These are phyloP conservation scores for Jasminum sambac DNA, from an alignment of 257 asterid genomes.

Conservation along the genomic window DNA sequence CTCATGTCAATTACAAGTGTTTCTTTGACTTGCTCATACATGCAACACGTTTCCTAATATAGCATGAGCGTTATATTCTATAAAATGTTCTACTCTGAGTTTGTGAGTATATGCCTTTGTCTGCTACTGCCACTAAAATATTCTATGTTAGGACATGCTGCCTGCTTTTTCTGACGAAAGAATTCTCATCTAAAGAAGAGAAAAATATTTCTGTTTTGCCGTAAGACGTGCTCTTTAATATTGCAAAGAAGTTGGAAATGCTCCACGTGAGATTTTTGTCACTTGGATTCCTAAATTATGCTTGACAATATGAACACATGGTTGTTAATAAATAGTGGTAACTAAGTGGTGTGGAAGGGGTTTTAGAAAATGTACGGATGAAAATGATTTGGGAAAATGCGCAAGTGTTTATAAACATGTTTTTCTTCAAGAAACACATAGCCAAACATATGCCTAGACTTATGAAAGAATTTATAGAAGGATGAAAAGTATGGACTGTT, in stretches of 20 bases:
- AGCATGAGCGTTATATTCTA: background rate
- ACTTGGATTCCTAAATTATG: background rate
- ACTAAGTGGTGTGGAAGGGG: too few relatives aligned
- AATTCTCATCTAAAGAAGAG: background rate
- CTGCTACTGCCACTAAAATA: constrained; percentile 1
- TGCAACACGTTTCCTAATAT: background rate
- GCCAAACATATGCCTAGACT: too few relatives aligned
- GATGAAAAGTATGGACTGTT: constrained; percentile 7
- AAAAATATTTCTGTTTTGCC: background rate
- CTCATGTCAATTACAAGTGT: background rate
- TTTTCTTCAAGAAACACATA: too few relatives aligned
- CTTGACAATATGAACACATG: too few relatives aligned
- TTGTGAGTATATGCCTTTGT: background rate
- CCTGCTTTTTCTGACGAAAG: background rate
- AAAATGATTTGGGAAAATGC: too few relatives aligned
- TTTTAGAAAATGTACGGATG: too few relatives aligned
- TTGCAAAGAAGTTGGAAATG: background rate
- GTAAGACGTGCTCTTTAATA: background rate
- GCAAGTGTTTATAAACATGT: too few relatives aligned
- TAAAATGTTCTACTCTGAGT: background rate
- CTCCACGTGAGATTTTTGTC: background rate
- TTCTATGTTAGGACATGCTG: background rate
- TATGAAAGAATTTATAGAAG: constrained; percentile 11
- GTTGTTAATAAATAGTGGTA: too few relatives aligned
- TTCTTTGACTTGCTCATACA: background rate